phyloP scores from a whole-genome alignment of 1,284 basidiomycete genomes.

The Athelia sp. region DNA sequence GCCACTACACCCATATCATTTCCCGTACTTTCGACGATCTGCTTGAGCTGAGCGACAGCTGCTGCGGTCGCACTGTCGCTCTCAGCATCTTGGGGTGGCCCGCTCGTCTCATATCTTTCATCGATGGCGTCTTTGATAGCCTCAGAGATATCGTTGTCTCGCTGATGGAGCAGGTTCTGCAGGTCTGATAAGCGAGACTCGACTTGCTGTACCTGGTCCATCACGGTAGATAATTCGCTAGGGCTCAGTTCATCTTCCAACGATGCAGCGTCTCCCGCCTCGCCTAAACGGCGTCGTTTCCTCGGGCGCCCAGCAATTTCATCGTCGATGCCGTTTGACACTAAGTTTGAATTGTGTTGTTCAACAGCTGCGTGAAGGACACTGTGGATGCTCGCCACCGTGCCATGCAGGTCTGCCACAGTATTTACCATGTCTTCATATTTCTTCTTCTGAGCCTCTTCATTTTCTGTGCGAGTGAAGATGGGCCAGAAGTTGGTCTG shows the following conservation, averaged over 20 bases:
- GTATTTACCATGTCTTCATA: not conserved
- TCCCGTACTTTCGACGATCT: no score
- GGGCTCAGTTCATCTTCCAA: not conserved
- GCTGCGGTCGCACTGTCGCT: not conserved
- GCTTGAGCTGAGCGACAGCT: no score
- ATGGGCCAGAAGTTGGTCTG: not conserved
- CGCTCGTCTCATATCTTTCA: not conserved
- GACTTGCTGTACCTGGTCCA: not conserved
- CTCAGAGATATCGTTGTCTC: not conserved
- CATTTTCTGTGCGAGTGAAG: not conserved
- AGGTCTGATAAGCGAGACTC: not conserved
- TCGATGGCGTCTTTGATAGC: not conserved
- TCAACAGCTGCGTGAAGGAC: not conserved
- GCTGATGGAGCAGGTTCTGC: not conserved
- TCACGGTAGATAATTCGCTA: not conserved
- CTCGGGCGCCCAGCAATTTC: not conserved
- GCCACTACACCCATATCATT: not conserved
- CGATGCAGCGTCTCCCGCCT: not conserved
- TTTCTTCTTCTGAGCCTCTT: not conserved
- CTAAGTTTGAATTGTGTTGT: not conserved
- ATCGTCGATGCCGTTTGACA: not conserved
- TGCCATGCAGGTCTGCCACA: not conserved
- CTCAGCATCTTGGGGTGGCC: not conserved
- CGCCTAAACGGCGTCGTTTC: constrained; percentile 1
- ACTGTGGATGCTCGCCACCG: not conserved